Conservation (phyloP, 805 yeast species). For the Suhomyces canberraensis region DNA sequence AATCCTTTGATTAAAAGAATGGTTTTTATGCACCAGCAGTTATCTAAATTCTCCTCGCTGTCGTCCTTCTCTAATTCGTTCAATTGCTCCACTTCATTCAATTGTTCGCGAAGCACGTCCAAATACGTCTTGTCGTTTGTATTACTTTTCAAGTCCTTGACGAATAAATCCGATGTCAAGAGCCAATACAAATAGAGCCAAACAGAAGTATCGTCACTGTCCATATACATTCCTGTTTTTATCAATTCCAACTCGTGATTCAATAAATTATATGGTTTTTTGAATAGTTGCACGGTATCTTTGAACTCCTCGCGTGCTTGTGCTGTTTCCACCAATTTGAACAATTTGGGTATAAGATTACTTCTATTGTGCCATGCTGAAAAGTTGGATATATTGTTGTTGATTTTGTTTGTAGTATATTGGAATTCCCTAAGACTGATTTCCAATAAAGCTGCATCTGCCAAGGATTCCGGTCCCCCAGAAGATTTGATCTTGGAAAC, state of each 20-base stretch:
- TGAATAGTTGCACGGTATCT: constrained; percentile 18
- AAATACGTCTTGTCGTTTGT: constrained; percentile 27
- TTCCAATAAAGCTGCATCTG: constrained; percentile 17
- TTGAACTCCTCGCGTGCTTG: background rate
- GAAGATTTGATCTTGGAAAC: background rate
- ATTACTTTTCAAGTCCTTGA: constrained; percentile 14
- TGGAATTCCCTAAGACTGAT: constrained; percentile 55
- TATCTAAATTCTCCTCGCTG: constrained; percentile 46
- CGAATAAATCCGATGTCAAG: constrained; percentile 42
- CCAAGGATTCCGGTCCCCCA: background rate
- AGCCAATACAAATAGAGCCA: constrained; percentile 92
- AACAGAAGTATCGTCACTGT: constrained; percentile 89
- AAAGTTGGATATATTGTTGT: constrained; percentile 82
- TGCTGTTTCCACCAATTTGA: constrained; percentile 16
- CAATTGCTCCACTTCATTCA: constrained; percentile 53
- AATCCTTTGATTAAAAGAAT: constrained; percentile 45
- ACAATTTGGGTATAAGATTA: constrained; percentile 57
- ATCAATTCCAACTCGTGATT: constrained; percentile 61
- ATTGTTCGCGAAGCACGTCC: constrained; percentile 43
- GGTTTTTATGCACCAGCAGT: constrained; percentile 74
- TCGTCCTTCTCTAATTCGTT: constrained; percentile 73
- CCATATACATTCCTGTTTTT: constrained; percentile 84
- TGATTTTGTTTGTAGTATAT: constrained; percentile 76
- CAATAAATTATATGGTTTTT: constrained; percentile 36
- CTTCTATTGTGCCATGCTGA: constrained; percentile 95